Base-by-base conservation (phyloP, 75 land plant species). In the Cupressus sempervirens region DNA sequence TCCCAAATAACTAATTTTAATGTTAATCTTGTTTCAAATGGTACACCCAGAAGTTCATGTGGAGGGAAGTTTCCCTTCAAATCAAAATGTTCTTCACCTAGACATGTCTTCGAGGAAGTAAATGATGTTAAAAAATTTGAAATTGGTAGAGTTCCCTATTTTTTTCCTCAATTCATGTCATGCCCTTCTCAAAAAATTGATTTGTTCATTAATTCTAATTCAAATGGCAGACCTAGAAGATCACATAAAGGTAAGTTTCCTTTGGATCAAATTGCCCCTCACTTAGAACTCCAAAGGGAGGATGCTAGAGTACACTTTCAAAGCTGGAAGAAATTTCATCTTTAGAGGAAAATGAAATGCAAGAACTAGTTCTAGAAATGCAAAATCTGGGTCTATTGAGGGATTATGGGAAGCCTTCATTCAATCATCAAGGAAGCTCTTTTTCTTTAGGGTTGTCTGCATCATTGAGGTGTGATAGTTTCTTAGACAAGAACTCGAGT, bases 301-400 rank as follows among this genome's bases (percentile, higher is more conserved):
- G 79, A 8, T 86, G 89, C 41, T 70, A 91, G 67, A 84, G 30
- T 84, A 87, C 85, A 9, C 87, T 91, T 13, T 90, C 90, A 18
- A 88, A 88, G 74, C 76, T 91, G 87, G 93, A 91, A 7, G 93
- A 91, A 67, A 82, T 52, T 32, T 15, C 83, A 14, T 32, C 83
- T 53, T 32, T 80, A 18, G 91, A 92, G 81, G 94, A 93, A 84
- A 89, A 87, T 45, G 92, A 84, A 70, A 45, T 45, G 43, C 82
- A 83, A 54, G 80, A 48, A 29, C 38, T 38, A 41, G 53, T 35
- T 76, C 40, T 23, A 4, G 40, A 16, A 13, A 53, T 82, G 83
- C 62, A 82, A 34, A 52, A 18, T 3, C 62, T 20, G 16, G 58
- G 54, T 82, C 62, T n/a, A 8, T 7, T 7, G 40, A 16, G 6